Evolutionary conservation across 129 eudicot species (phyloP).

Genomic region (carrot (Daucus carota)): DH1_v3.0 NC_030385.2:34837501-34838000

Average conservation of each 20-base stretch:
- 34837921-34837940: background rate
- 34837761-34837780: background rate
- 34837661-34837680: background rate
- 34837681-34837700: background rate
- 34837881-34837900: background rate
- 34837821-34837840: background rate
- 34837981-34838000: background rate
- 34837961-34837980: background rate
- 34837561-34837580: too few relatives aligned
- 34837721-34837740: background rate
- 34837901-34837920: background rate
- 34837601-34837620: too few relatives aligned
- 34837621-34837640: background rate
- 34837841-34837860: background rate
- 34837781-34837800: background rate
- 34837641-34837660: background rate
- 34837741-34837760: background rate
- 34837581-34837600: too few relatives aligned
- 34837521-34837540: too few relatives aligned
- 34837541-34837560: too few relatives aligned
- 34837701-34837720: background rate
- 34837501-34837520: too few relatives aligned
- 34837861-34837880: background rate
- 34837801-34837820: background rate
- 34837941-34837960: background rate